phyloP scores from a whole-genome alignment of 371 early-diverging fungal genomes.

The Rhizopus sp. region DNA sequence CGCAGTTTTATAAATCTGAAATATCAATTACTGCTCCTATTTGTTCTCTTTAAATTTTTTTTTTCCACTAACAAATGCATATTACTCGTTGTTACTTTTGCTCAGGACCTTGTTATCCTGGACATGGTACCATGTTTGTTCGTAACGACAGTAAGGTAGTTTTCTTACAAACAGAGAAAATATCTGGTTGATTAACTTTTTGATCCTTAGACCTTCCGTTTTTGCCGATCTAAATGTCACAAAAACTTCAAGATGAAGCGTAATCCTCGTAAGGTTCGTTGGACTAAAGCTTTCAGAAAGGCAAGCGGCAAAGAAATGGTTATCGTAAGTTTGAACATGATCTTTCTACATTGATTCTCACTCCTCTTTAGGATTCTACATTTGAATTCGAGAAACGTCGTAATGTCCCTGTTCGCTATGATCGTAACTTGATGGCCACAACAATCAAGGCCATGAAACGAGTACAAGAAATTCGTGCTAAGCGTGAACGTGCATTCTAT shows the following conservation, averaged over 20 bases:
- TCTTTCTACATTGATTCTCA: not conserved
- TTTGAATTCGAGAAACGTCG: conserved; percentile 98
- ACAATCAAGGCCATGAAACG: conserved; percentile 97
- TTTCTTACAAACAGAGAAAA: conserved; percentile 10
- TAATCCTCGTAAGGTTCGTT: conserved; percentile 98
- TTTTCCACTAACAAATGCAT: conserved; percentile 72
- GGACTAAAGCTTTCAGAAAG: conserved; percentile 99
- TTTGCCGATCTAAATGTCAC: conserved; percentile 99
- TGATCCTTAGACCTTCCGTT: conserved; percentile 79
- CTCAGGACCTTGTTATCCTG: conserved; percentile 98
- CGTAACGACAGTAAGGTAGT: conserved; percentile 94
- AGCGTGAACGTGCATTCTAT: conserved; percentile 89
- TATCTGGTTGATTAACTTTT: conserved; percentile 3
- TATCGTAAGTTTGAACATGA: conserved; percentile 66
- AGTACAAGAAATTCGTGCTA: conserved; percentile 88
- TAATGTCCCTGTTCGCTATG: conserved; percentile 96
- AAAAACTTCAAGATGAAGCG: conserved; percentile 99
- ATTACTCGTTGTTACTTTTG: conserved; percentile 99
- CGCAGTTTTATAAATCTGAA: not conserved
- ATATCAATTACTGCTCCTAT: not conserved
- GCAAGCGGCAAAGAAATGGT: conserved; percentile 98
- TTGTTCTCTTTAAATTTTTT: conserved; percentile 9
- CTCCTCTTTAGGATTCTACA: conserved; percentile 76
- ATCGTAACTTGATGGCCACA: conserved; percentile 93
- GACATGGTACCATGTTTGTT: conserved; percentile 99